Evolutionary conservation across 2,329 filamentous ascomycete genomes (phyloP).

Genomic region (Pyrenophora seminiperda): DNA sequence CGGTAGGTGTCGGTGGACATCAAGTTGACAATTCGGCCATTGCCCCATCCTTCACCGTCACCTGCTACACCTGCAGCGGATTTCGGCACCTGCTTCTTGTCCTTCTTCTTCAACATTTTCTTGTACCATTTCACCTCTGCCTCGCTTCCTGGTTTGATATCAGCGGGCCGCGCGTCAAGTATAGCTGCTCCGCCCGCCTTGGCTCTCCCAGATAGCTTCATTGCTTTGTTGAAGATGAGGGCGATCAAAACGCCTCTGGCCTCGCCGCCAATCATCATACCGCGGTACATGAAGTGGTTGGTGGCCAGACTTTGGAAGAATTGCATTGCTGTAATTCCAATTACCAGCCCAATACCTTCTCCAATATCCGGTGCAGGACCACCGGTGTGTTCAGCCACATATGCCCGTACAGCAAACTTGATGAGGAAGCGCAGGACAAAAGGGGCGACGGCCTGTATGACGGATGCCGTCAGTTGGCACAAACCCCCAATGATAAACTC

Average conservation of each 20-base stretch:
- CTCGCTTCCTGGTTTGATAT: conserved; percentile 55
- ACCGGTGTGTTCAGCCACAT: conserved; percentile 62
- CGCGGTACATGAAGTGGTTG: conserved; percentile 90
- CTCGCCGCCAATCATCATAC: conserved; percentile 90
- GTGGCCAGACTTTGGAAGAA: conserved; percentile 77
- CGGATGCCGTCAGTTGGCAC: conserved; percentile 72
- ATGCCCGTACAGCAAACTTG: conserved; percentile 80
- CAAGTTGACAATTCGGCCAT: conserved; percentile 87
- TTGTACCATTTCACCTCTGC: conserved; percentile 59
- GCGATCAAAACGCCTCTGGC: conserved; percentile 80
- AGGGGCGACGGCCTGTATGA: conserved; percentile 78
- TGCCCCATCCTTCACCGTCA: conserved; percentile 85
- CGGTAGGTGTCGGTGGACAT: conserved; percentile 97
- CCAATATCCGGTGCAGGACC: conserved; percentile 70
- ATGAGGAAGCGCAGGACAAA: conserved; percentile 88
- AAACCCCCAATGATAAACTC: conserved; percentile 87
- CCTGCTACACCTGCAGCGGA: conserved; percentile 60
- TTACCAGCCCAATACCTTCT: conserved; percentile 77
- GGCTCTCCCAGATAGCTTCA: conserved; percentile 85
- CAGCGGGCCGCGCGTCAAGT: conserved; percentile 47
- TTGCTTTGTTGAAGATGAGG: conserved; percentile 88
- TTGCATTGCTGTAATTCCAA: conserved; percentile 88
- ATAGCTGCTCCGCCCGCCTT: conserved; percentile 74
- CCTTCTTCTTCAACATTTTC: conserved; percentile 52
- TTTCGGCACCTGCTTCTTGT: conserved; percentile 48